These are phyloP conservation scores for Hibiscus trionum DNA, from an alignment of 345 rosid species.

Conservation along the genomic window DNA sequence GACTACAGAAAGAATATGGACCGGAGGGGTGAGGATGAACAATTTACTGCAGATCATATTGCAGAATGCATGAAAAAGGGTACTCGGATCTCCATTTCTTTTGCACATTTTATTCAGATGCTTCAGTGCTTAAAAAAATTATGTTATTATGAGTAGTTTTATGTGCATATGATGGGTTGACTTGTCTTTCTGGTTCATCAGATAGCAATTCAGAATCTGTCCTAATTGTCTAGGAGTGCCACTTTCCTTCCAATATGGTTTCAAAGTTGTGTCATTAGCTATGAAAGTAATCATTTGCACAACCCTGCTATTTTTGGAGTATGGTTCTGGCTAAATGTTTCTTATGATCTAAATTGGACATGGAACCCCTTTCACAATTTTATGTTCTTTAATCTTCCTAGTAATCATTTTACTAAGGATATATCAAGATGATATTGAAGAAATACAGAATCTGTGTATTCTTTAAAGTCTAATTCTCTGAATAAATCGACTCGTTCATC, in stretches of 20 bases:
- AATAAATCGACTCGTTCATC: too few relatives aligned
- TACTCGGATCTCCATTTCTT: conserved; percentile 12
- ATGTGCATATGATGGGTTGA: neutral
- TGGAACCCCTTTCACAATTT: neutral
- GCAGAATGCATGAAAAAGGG: conserved; percentile 79
- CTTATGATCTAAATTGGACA: neutral
- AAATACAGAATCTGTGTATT: too few relatives aligned
- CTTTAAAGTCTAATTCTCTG: too few relatives aligned
- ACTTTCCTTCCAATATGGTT: neutral
- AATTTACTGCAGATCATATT: conserved; percentile 68
- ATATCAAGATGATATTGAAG: neutral
- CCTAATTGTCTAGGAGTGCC: neutral
- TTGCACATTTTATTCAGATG: neutral
- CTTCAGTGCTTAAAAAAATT: neutral
- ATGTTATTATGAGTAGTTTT: neutral
- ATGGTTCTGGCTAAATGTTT: neutral
- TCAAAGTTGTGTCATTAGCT: neutral
- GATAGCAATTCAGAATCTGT: neutral
- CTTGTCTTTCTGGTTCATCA: neutral
- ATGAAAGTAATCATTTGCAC: neutral
- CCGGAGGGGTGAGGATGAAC: conserved; percentile 87
- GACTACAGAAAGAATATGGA: conserved; percentile 80
- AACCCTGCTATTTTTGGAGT: neutral
- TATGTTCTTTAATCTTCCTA: neutral
- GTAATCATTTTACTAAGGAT: neutral